Evolutionary conservation across 1,139 yeast species (phyloP).

Genomic region (Lodderomyces margitis): DNA sequence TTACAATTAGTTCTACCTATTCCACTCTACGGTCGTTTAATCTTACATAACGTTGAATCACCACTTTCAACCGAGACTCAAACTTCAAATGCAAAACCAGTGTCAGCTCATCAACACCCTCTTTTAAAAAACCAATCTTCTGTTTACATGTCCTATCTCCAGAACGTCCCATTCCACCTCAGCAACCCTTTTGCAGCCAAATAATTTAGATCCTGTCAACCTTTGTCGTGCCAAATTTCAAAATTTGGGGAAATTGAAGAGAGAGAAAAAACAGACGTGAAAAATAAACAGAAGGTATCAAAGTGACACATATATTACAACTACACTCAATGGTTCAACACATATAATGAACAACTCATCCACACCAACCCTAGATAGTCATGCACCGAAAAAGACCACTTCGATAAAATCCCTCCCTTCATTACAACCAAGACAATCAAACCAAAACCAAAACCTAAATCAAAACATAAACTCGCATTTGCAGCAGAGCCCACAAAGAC

Average conservation of each 20-base stretch:
- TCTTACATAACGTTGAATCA: no score
- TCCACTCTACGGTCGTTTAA: no score
- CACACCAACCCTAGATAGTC: background rate
- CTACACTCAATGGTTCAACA: background rate
- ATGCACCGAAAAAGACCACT: slow-evolving; percentile 3
- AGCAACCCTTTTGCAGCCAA: background rate
- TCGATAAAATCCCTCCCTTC: slow-evolving; percentile 3
- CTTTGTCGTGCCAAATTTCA: background rate
- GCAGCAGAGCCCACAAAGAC: background rate
- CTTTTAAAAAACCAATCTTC: no score
- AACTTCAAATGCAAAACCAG: no score
- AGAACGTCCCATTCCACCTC: background rate
- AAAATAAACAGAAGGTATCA: background rate
- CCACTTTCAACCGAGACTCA: no score
- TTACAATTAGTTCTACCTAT: no score
- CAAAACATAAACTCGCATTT: background rate
- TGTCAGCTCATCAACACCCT: no score
- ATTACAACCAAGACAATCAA: slow-evolving; percentile 1
- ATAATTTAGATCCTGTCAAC: background rate
- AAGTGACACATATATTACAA: background rate
- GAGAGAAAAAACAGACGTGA: background rate
- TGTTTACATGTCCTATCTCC: no score
- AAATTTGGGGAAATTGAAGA: background rate
- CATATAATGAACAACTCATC: background rate
- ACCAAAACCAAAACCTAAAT: background rate